Base-by-base conservation (phyloP, 129 eudicot species). In the Arctium lappa region DNA sequence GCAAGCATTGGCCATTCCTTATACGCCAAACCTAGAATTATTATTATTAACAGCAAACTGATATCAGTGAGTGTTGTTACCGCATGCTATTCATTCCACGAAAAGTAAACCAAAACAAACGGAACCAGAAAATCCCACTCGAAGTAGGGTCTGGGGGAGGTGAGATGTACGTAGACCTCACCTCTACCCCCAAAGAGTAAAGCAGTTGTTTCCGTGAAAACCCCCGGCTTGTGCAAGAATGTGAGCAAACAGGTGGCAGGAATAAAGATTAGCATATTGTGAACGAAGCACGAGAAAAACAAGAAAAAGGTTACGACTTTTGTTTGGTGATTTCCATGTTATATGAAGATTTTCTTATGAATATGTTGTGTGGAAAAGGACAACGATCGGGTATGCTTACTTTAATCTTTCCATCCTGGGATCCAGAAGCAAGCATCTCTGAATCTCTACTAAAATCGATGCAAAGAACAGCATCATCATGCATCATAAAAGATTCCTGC, bases 401-500 rank as follows among this genome's bases (percentile, higher is more conserved):
- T 89, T 95, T 93, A 82, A 95, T 91, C 86, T 95, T 93, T 77
- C 99, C 99, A 77, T 93, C 99, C 85, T 91, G 94, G 42, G 99
- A 95, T 44, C 99, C 99, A 83, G 99, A 93, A 50, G 98, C 99
- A 85, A 95, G 90, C 99, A 95, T 93, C 82, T 95, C 99, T 1
- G 98, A 95, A 85, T 93, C 99, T 86, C 97, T 87, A 82, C 99
- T 95, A 83, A 95, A 95, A 86, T 95, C 97, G 71, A 91, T 93
- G 80, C 92, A 95, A 27, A 93, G 84, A 83, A 93, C 98, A 82
- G 99, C 91, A 89, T 95, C 99, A 73, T 95, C 98, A 72, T 95
- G 99, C 99, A 95, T 95, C 99, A 95, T 95, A 89, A 95, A 95
- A 1, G 95, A 89, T 87, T 95, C 99, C 99, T 95, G 86, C 80